Conservation (phyloP, 1,139 yeast genomes). For the Yamadazyma triangularis region DNA sequence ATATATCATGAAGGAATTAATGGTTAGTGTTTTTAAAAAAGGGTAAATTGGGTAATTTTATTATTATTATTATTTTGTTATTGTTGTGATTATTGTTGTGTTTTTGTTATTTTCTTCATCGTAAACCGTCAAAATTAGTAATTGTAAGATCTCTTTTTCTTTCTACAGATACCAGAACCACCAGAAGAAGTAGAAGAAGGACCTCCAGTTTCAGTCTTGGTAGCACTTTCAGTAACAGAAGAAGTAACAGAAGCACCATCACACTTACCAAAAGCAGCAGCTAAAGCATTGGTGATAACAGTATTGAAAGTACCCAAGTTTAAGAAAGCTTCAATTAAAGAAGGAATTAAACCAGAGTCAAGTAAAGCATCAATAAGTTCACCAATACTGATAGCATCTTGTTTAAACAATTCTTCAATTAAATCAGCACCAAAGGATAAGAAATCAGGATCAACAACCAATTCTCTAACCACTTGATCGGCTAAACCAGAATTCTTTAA, state of each 20-base stretch:
- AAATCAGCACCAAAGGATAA: conserved; percentile 39
- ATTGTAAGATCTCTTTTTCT: conserved; percentile 16
- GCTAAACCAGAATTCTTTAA: conserved; percentile 45
- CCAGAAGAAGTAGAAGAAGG: conserved; percentile 12
- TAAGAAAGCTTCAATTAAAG: conserved; percentile 37
- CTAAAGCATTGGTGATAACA: conserved; percentile 41
- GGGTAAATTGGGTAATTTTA: too few species aligned
- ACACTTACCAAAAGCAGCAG: conserved; percentile 44
- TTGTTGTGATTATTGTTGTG: too few species aligned
- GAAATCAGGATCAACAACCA: conserved; percentile 38
- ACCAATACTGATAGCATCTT: conserved; percentile 25
- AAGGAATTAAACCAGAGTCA: conserved; percentile 38
- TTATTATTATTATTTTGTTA: too few species aligned
- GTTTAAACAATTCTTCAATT: conserved; percentile 26
- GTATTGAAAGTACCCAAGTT: conserved; percentile 37
- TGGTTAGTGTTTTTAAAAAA: too few species aligned
- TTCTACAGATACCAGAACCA: conserved; percentile 11
- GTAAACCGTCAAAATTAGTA: conserved; percentile 5
- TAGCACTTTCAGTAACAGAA: conserved; percentile 16
- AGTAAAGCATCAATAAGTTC: conserved; percentile 27
- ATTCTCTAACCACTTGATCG: conserved; percentile 34
- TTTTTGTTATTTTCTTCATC: too few species aligned
- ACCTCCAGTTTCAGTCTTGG: conserved; percentile 14
- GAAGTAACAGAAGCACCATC: conserved; percentile 27
- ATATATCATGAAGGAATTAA: too few species aligned